Conservation (phyloP, 225 moss, liverwort and hornwort genomes). For the Polytrichum commune region DNA sequence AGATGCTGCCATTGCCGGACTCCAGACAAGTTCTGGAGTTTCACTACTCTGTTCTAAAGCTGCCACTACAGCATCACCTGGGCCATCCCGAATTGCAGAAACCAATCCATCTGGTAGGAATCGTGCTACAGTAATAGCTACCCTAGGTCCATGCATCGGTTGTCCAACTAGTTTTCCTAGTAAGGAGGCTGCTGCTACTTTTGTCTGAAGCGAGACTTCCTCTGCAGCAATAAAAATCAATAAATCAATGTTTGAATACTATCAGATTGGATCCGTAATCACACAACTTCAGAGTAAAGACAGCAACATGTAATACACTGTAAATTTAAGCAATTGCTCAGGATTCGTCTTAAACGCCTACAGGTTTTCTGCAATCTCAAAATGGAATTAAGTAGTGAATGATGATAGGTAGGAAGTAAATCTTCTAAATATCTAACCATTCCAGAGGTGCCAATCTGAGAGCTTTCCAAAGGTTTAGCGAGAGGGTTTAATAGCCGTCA, state of each 20-base stretch:
- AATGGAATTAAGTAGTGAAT: too few species aligned
- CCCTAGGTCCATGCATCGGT: constrained; percentile 94
- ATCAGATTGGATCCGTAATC: too few species aligned
- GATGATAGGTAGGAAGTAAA: too few species aligned
- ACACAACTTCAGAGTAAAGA: too few species aligned
- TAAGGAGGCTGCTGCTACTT: constrained; percentile 77
- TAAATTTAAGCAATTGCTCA: too few species aligned
- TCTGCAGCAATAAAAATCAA: constrained; percentile 31
- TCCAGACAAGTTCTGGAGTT: constrained; percentile 95
- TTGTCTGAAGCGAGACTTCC: constrained; percentile 70
- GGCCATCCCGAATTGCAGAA: constrained; percentile 82
- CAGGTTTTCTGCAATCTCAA: too few species aligned
- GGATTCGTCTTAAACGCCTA: too few species aligned
- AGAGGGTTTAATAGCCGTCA: too few species aligned
- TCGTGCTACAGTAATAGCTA: constrained; percentile 79
- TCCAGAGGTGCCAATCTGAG: too few species aligned
- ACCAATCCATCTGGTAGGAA: constrained; percentile 90
- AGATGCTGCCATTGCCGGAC: constrained; percentile 95
- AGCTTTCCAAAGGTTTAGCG: too few species aligned
- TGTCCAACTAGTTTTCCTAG: constrained; percentile 86
- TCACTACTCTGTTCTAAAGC: constrained; percentile 91
- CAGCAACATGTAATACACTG: too few species aligned
- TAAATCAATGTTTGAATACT: not conserved
- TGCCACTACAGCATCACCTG: constrained; percentile 80
- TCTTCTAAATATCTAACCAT: too few species aligned